Base-by-base conservation (phyloP, 768 basidiomycete species). In the Cantharellus anzutake region DNA sequence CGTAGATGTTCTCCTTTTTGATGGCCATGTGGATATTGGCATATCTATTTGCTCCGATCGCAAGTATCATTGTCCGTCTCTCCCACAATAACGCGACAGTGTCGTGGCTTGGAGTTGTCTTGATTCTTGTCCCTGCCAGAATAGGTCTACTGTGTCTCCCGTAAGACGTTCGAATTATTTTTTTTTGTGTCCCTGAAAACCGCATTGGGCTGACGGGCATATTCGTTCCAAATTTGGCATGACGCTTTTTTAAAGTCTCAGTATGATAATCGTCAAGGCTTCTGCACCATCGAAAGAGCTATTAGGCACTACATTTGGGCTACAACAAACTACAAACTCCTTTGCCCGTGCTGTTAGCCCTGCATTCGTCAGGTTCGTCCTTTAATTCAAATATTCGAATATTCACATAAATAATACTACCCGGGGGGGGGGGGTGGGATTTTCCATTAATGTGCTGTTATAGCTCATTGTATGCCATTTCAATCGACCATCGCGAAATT, bases 221-320 rank as follows among this genome's bases (percentile, higher is more conserved):
- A 29, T 29, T 29, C 20, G 20, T 29, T 29, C 20, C 20, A 29
- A 29, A 29, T 29, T 29, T 29, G 20, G 20, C 20, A 29, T 29
- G 20, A 29, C 20, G 20, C 35, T 41, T 14, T 41, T 57, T 41
- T 34, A 16, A 34, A 57, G 35, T 14, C 56, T 41, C 39, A 67
- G 69, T 62, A 70, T 71, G 68, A 68, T 70, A 14, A 62, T 71
- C 48, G 67, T 68, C 16, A 67, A 68, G 57, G 65, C 67, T 51
- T 64, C 68, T 42, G 65, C 69, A 2, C 68, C 68, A 2, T 65
- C 63, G 16, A 50, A 64, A 4, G 62, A 67, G 35, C 67, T 67
- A 14, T 65, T 71, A 5, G 69, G 68, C 2, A 66, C 67, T 11
- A 64, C 67, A 20, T 70, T 70, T 59, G 71, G 71, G 42, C 57